A percentile compares a stretch with the other conserved stretches of the same genome.
phyloP scores from a whole-genome alignment of 2,329 filamentous ascomycete genomes.

The Zymoseptoria crescenta region DNA sequence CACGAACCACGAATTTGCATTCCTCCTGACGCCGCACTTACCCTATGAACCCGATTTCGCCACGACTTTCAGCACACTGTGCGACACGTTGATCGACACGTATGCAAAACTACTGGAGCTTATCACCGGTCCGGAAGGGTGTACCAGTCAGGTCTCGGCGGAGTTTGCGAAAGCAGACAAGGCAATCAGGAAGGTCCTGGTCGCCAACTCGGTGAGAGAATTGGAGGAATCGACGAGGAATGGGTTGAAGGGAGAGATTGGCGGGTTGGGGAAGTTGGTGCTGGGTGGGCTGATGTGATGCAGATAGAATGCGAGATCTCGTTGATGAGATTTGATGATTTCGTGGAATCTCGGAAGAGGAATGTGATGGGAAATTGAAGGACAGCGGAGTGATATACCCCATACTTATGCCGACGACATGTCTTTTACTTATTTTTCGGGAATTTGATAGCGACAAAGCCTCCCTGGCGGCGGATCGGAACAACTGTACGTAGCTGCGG shows the following conservation, averaged over 20 bases:
- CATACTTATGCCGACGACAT: not conserved
- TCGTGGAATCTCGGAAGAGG: not conserved
- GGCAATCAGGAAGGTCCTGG: conserved; percentile 77
- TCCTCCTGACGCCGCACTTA: conserved; percentile 81
- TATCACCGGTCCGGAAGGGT: conserved; percentile 66
- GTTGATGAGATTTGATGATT: not conserved
- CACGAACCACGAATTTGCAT: conserved; percentile 73
- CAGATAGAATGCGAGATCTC: not conserved
- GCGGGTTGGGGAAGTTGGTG: conserved; percentile 80
- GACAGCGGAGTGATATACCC: not conserved
- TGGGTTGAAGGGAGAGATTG: conserved; percentile 71
- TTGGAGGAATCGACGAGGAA: conserved; percentile 80
- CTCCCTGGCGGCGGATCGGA: not conserved
- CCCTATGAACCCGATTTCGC: conserved; percentile 97
- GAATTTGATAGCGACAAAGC: not conserved
- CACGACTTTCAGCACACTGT: conserved; percentile 90
- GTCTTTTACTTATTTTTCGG: not conserved
- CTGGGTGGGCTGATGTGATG: conserved; percentile 69
- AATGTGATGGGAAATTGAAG: not conserved
- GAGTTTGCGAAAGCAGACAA: conserved; percentile 85
- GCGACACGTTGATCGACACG: conserved; percentile 88
- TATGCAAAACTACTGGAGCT: conserved; percentile 73
- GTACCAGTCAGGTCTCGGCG: conserved; percentile 60
- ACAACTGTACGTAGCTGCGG: not conserved
- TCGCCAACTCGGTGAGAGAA: conserved; percentile 79